phyloP scores from a whole-genome alignment of 108 stramenopile genomes.

The Cyclotella atomus region DNA sequence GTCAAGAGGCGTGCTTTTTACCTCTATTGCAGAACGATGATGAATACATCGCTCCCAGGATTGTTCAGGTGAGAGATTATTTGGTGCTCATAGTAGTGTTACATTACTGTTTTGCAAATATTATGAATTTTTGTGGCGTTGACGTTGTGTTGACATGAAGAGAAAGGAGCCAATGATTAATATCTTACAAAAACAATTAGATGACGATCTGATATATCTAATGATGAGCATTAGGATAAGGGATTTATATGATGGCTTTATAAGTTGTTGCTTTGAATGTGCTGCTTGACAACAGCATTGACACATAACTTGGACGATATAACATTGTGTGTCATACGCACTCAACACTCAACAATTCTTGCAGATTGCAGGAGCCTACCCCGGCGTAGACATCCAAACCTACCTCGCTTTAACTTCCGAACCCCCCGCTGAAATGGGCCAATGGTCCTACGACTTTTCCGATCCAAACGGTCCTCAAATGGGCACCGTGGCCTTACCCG shows the following conservation, averaged over 20 bases:
- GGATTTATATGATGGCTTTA: constrained; percentile 57
- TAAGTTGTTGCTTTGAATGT: neutral
- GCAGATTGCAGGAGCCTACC: constrained; percentile 88
- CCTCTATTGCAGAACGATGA: constrained; percentile 83
- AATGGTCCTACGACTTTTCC: constrained; percentile 89
- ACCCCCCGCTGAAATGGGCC: constrained; percentile 69
- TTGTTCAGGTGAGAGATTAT: constrained; percentile 68
- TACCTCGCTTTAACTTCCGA: constrained; percentile 72
- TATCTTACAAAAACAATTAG: constrained; percentile 48
- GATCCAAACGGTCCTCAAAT: constrained; percentile 91
- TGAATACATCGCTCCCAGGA: constrained; percentile 84
- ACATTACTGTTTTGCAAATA: neutral
- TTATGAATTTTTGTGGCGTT: neutral
- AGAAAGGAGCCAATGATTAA: constrained; percentile 46
- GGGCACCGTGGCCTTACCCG: constrained; percentile 85
- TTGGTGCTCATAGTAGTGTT: constrained; percentile 3
- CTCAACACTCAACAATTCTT: neutral
- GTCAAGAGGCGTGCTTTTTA: constrained; percentile 79
- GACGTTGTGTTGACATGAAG: neutral
- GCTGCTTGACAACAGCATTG: too few species aligned
- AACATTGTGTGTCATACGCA: too few species aligned
- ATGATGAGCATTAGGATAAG: constrained; percentile 56
- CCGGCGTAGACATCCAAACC: constrained; percentile 72
- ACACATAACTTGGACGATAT: too few species aligned
- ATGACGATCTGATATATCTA: constrained; percentile 49